phyloP scores from a whole-genome alignment of 495 filamentous ascomycete species.

The Penicillium paradoxum region DNA sequence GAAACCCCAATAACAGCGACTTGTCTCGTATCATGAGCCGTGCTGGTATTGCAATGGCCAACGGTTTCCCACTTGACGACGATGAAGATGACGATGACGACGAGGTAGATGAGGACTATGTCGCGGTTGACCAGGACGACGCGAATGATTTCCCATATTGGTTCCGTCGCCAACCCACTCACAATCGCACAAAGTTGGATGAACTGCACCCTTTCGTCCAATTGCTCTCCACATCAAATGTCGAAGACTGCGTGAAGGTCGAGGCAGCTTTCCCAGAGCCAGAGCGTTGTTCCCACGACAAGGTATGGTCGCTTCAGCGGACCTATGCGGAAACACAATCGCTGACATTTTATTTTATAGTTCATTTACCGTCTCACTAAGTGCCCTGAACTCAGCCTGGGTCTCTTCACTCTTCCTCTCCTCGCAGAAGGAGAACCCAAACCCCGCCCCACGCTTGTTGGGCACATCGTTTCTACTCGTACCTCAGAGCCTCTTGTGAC shows the following conservation, averaged over 20 bases:
- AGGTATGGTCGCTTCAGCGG: slow-evolving; percentile 50
- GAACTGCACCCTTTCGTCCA: slow-evolving; percentile 65
- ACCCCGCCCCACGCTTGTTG: slow-evolving; percentile 58
- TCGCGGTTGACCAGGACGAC: slow-evolving; percentile 42
- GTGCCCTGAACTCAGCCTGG: slow-evolving; percentile 76
- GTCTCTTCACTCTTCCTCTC: slow-evolving; percentile 63
- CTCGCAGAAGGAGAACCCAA: slow-evolving; percentile 41
- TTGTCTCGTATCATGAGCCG: slow-evolving; percentile 32
- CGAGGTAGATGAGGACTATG: slow-evolving; percentile 41
- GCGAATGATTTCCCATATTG: slow-evolving; percentile 40
- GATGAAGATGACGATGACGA: slow-evolving; percentile 40
- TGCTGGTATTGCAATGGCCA: slow-evolving; percentile 28
- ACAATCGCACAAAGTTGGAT: slow-evolving; percentile 41
- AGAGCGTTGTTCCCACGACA: slow-evolving; percentile 71
- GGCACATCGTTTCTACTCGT: slow-evolving; percentile 74
- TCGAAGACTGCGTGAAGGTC: slow-evolving; percentile 70
- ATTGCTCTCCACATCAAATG: slow-evolving; percentile 64
- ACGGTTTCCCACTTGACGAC: slow-evolving; percentile 37
- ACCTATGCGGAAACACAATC: neutral
- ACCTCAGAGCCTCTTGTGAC: slow-evolving; percentile 56
- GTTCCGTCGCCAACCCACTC: slow-evolving; percentile 39
- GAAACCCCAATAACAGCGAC: slow-evolving; percentile 28
- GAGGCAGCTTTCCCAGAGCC: slow-evolving; percentile 71
- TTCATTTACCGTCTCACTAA: slow-evolving; percentile 73
- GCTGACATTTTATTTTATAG: slow-evolving; percentile 39